Base-by-base conservation (phyloP, 2,329 filamentous ascomycete genomes). In the Trichophyton mentagrophytes region DNA sequence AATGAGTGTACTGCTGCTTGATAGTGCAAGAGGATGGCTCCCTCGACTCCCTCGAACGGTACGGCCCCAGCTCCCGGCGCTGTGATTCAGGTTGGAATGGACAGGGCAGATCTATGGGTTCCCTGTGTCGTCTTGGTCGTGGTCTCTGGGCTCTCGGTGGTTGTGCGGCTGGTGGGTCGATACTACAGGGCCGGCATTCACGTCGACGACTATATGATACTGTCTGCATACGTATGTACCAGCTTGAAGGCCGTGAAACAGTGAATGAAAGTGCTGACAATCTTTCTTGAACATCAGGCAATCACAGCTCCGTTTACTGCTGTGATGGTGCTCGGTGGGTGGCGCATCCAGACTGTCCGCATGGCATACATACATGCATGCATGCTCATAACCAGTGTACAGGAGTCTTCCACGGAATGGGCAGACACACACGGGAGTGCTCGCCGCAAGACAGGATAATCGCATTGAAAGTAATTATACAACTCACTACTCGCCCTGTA, bases 181-280 rank as follows among this genome's bases (percentile, higher is more conserved):
- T 62, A 58, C 59, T 58, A 60, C 22, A 57, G 57, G 22, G 46
- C 51, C 25, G 33, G 55, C 36, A 44, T 62, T n/a, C 53, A 40
- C 51, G 46, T 51, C n/a, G 61, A 62, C 58, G 61, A 62, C 46
- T 62, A 56, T 51, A 46, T 58, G 55, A 62, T 62, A 13, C 9
- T 60, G 25, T 53, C 55, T 27, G 25, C 61, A 42, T 40, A 47
- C 38, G 61, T 60, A 60, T 53, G 22, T 49, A 13, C 46, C n/a
- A 36, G 11, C n/a, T 8, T 13, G 40, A 47, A 47, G n/a, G 44
- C 11, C 44, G 44, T 20, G 20, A 47, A 47, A 7, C 25, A 27
- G 25, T 27, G 25, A 27, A 20, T 47, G 44, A 47, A 47, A 9
- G 40, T 47, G 44, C 44, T 47, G 44, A 47, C 44, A 47, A 20